phyloP scores from a whole-genome alignment of 805 yeast species.

The Tetrapisispora taiwanensis region DNA sequence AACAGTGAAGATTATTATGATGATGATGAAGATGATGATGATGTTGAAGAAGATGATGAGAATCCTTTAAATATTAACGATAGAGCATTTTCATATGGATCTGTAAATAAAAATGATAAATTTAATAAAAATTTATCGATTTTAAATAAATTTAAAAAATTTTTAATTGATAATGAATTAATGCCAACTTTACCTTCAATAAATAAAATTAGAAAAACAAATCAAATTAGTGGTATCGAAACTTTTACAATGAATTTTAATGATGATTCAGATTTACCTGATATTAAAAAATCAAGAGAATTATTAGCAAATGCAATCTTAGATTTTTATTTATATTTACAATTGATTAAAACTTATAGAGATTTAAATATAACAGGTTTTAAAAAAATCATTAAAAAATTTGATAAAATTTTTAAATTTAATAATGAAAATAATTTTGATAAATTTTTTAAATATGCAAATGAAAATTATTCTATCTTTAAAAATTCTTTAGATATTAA shows the following conservation, averaged over 20 bases:
- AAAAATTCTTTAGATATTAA: constrained; percentile 16
- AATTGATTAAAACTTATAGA: constrained; percentile 38
- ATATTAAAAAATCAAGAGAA: constrained; percentile 6
- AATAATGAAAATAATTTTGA: constrained; percentile 18
- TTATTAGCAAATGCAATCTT: constrained; percentile 23
- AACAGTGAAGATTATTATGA: no score
- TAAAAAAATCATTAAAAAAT: constrained; percentile 81
- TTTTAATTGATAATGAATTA: constrained; percentile 1
- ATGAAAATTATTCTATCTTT: constrained; percentile 19
- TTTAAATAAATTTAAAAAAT: not conserved
- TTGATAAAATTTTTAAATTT: constrained; percentile 46
- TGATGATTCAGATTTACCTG: not conserved
- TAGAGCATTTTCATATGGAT: constrained; percentile 1
- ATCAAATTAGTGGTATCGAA: not conserved
- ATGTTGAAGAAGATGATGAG: not conserved
- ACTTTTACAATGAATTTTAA: not conserved
- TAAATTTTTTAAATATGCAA: constrained; percentile 20
- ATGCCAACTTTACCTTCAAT: constrained; percentile 2
- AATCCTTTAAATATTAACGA: not conserved
- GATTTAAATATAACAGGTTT: constrained; percentile 78
- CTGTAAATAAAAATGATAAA: not conserved
- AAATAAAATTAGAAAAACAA: not conserved
- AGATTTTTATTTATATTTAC: constrained; percentile 25
- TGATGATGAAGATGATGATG: not conserved
- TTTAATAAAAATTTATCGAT: not conserved